Evolutionary conservation across 2,329 filamentous ascomycete genomes (phyloP).

Genomic region (Akanthomyces muscarius): DNA sequence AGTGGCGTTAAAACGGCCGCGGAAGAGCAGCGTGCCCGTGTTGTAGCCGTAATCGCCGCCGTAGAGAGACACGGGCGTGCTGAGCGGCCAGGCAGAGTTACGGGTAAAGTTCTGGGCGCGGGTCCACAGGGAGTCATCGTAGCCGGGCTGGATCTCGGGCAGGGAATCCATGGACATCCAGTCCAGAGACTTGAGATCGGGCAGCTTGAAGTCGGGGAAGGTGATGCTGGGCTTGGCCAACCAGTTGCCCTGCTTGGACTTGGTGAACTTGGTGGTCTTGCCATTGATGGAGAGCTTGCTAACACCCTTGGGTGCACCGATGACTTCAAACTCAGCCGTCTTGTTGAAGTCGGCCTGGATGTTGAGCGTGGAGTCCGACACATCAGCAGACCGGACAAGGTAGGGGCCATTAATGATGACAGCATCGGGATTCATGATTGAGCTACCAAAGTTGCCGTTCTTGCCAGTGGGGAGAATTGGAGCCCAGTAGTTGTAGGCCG

Average conservation of each 20-base stretch:
- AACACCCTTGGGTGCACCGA: conserved; percentile 51
- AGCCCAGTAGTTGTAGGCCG: conserved; percentile 62
- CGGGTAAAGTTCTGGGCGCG: conserved; percentile 31
- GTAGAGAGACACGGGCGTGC: conserved; percentile 62
- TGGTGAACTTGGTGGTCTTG: conserved; percentile 30
- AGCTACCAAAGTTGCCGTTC: conserved; percentile 19
- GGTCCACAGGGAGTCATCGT: conserved; percentile 41
- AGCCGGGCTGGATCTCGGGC: conserved; percentile 20
- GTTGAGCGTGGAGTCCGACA: conserved; percentile 49
- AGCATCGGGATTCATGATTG: conserved; percentile 26
- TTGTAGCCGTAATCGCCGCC: conserved; percentile 67
- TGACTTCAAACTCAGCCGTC: conserved; percentile 61
- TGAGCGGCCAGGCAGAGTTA: conserved; percentile 29
- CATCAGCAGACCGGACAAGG: conserved; percentile 53
- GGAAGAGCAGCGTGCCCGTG: conserved; percentile 60
- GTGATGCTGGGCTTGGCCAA: conserved; percentile 23
- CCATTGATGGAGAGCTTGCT: conserved; percentile 39
- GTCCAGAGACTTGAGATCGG: conserved; percentile 5
- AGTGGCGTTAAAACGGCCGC: conserved; percentile 59
- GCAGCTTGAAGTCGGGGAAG: conserved; percentile 7
- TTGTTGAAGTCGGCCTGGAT: conserved; percentile 67
- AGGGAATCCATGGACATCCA: conserved; percentile 22
- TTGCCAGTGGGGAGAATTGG: conserved; percentile 40
- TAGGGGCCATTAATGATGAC: conserved; percentile 59
- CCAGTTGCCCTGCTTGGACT: conserved; percentile 39